These are phyloP conservation scores for Penicillium canescens DNA, from an alignment of 495 filamentous ascomycete genomes.

Conservation along the genomic window DNA sequence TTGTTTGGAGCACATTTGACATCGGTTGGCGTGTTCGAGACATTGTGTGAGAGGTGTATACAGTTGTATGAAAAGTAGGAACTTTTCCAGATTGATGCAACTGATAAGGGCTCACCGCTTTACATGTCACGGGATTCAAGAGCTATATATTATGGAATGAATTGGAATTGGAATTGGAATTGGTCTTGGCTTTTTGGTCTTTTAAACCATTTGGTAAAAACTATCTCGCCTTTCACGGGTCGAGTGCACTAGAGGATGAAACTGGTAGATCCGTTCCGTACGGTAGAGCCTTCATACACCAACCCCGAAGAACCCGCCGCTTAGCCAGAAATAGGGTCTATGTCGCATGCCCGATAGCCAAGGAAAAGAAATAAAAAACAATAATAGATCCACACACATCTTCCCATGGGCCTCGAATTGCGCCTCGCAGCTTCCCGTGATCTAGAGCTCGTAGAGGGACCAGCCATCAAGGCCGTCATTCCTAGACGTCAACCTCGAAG, in stretches of 20 bases:
- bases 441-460: constrained; percentile 41
- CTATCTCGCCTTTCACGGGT: background rate
- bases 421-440: constrained; percentile 2
- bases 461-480: constrained; percentile 41
- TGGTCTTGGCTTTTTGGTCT: background rate
- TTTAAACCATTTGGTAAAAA: constrained; percentile 1
- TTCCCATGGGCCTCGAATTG: background rate
- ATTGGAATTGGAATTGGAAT: too few species aligned
- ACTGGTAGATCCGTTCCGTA: background rate
- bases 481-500: constrained; percentile 4
- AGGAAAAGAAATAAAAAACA: background rate
- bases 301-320: background rate
- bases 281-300: constrained; percentile 3
- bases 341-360: constrained; percentile 1
- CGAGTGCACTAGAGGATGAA: background rate
- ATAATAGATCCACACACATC: constrained; percentile 7
- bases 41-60: constrained; percentile 17
- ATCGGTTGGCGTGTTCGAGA: constrained; percentile 29
- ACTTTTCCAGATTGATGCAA: constrained; percentile 13
- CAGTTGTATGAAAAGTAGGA: background rate
- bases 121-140: background rate
- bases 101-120: constrained; percentile 9
- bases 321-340: constrained; percentile 6
- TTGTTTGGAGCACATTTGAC: constrained; percentile 19
- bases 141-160: background rate